Conservation (phyloP, 2,329 filamentous ascomycete species). For the Tolypocladium inflatum region DNA sequence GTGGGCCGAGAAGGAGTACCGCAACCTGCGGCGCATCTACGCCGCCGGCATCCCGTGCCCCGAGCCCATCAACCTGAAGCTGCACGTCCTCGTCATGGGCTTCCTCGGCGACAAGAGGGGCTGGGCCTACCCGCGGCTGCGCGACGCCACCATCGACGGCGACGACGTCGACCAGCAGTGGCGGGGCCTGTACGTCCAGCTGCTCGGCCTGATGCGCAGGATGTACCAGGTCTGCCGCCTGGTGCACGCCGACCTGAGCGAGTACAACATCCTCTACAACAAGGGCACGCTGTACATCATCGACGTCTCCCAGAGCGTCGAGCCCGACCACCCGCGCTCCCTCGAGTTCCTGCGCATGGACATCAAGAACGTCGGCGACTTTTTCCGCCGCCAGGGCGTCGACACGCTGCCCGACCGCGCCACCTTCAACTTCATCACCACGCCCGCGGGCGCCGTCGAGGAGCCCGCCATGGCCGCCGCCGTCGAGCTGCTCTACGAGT, state of each 20-base stretch:
- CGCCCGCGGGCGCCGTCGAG: slow-evolving; percentile 47
- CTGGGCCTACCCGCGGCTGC: slow-evolving; percentile 77
- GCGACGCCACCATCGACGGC: slow-evolving; percentile 68
- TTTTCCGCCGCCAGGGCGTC: slow-evolving; percentile 80
- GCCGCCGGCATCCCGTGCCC: slow-evolving; percentile 81
- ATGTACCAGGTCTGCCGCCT: slow-evolving; percentile 89
- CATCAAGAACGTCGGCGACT: slow-evolving; percentile 92
- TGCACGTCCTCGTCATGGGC: slow-evolving; percentile 93
- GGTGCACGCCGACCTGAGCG: slow-evolving; percentile 92
- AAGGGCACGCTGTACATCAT: slow-evolving; percentile 80
- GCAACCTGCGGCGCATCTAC: slow-evolving; percentile 80
- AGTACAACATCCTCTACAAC: slow-evolving; percentile 96
- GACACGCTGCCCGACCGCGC: slow-evolving; percentile 68
- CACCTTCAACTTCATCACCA: slow-evolving; percentile 78
- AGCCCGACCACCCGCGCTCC: slow-evolving; percentile 88
- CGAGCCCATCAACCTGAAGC: slow-evolving; percentile 76
- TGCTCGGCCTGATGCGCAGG: slow-evolving; percentile 80
- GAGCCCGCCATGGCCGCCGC: slow-evolving; percentile 49
- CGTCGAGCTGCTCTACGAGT: slow-evolving; percentile 59
- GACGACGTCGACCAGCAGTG: slow-evolving; percentile 64
- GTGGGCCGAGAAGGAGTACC: slow-evolving; percentile 98
- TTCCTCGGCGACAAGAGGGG: slow-evolving; percentile 85
- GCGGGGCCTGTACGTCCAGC: slow-evolving; percentile 69
- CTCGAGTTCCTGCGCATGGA: slow-evolving; percentile 96
- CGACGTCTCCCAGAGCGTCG: slow-evolving; percentile 94